Percentiles rank a stretch among this genome's conserved stretches.
These are phyloP conservation scores for Lodderomyces metapsilosis DNA, from an alignment of 1,139 yeast genomes.

Conservation along the genomic window DNA sequence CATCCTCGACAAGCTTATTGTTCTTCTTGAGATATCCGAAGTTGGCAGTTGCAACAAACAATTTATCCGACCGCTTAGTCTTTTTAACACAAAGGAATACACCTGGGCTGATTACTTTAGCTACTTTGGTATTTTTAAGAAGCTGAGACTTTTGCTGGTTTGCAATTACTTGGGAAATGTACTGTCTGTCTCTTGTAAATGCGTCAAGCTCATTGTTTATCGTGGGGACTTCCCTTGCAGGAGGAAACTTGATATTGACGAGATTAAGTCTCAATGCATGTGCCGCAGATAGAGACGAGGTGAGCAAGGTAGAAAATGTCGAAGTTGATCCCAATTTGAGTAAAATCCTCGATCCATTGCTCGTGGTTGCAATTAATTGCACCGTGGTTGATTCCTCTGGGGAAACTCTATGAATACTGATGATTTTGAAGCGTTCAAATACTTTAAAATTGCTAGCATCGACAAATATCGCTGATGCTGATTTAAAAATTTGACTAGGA, in stretches of 20 bases:
- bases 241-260: constrained; percentile 70
- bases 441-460: constrained; percentile 43
- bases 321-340: constrained; percentile 47
- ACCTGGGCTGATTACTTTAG: constrained; percentile 76
- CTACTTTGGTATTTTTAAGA: constrained; percentile 44
- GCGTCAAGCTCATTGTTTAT: constrained; percentile 50
- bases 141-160: constrained; percentile 47
- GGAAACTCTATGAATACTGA: constrained; percentile 62
- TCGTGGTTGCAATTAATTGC: constrained; percentile 81
- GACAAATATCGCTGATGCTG: constrained; percentile 56
- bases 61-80: constrained; percentile 45
- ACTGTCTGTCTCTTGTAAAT: constrained; percentile 44
- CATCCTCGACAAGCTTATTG: constrained; percentile 74
- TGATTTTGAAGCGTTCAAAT: constrained; percentile 52
- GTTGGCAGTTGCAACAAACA: constrained; percentile 79
- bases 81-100: constrained; percentile 58
- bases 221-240: constrained; percentile 61
- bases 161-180: constrained; percentile 39
- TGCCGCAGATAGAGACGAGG: constrained; percentile 23
- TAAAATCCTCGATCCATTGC: constrained; percentile 79
- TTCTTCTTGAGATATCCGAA: constrained; percentile 77
- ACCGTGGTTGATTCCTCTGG: constrained; percentile 66
- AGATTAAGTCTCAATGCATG: constrained; percentile 38
- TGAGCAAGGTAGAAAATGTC: constrained; percentile 29
- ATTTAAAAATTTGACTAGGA: constrained; percentile 52